A percentile compares a stretch with the other conserved stretches of the same genome.
These are phyloP conservation scores for Fraxinus anomala DNA, from an alignment of 257 asterid genomes.

Conservation along the genomic window DNA sequence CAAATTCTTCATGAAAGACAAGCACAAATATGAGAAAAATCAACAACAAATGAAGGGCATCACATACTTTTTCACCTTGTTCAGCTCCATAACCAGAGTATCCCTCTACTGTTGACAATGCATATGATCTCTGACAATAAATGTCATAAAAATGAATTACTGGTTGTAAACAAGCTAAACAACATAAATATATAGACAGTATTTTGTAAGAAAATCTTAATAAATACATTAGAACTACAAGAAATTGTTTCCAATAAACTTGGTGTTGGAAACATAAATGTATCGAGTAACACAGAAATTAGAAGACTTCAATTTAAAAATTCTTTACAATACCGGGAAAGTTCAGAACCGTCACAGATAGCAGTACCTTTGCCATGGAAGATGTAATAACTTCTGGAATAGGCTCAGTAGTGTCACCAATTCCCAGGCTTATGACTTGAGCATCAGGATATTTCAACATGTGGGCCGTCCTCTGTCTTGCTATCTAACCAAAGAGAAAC, in stretches of 20 bases:
- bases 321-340: conserved; percentile 10
- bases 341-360: neutral
- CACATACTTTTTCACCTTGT: conserved; percentile 87
- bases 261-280: neutral
- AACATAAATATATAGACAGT: conserved; percentile 3
- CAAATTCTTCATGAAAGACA: neutral
- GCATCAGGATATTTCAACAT: conserved; percentile 79
- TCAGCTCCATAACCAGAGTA: conserved; percentile 98
- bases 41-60: conserved; percentile 7
- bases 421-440: conserved; percentile 89
- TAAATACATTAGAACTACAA: neutral
- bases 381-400: conserved; percentile 86
- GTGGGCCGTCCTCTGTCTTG: conserved; percentile 81
- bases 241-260: neutral
- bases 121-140: conserved; percentile 60
- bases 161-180: neutral
- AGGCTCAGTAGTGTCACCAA: conserved; percentile 98
- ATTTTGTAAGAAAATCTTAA: neutral
- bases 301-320: conserved; percentile 1
- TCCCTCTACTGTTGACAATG: conserved; percentile 81
- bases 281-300: neutral
- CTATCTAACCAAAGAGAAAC: conserved; percentile 53
- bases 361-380: conserved; percentile 83
- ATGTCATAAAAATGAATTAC: neutral
- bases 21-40: neutral